phyloP scores from a whole-genome alignment of 768 basidiomycete species.

The Suillus tomentosus region DNA sequence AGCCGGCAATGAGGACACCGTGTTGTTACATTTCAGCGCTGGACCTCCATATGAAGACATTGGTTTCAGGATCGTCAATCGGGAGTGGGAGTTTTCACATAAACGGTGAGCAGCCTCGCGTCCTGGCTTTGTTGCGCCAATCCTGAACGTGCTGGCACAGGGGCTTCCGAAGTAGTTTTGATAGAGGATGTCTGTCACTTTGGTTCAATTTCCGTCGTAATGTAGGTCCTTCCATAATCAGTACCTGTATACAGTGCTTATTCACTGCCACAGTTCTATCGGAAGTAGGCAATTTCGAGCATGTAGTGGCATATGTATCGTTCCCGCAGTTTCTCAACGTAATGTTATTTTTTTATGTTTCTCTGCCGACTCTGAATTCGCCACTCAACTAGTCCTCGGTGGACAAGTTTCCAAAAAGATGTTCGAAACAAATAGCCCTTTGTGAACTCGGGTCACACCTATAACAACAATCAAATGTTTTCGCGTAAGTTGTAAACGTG shows the following conservation, averaged over 20 bases:
- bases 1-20: constrained; percentile 93
- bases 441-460: constrained; percentile 8
- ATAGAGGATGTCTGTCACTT: constrained; percentile 91
- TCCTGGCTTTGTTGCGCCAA: constrained; percentile 17
- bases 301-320: constrained; percentile 24
- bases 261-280: constrained; percentile 62
- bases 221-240: constrained; percentile 49
- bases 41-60: constrained; percentile 99
- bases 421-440: constrained; percentile 12
- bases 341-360: constrained; percentile 23
- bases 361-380: constrained; percentile 19
- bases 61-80: constrained; percentile 95
- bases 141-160: constrained; percentile 40
- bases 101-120: constrained; percentile 62
- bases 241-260: constrained; percentile 19
- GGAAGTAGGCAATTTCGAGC: constrained; percentile 53
- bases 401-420: constrained; percentile 5
- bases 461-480: constrained; percentile 7
- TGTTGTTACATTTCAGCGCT: constrained; percentile 89
- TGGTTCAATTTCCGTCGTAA: constrained; percentile 97
- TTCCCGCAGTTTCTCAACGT: constrained; percentile 27
- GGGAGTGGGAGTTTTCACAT: constrained; percentile 98
- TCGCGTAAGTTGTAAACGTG: constrained; percentile 15
- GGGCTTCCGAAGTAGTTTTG: constrained; percentile 96
- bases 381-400: constrained; percentile 15